These are phyloP conservation scores for Tagetes patula DNA, from an alignment of 129 eudicot species.

Conservation along the genomic window DNA sequence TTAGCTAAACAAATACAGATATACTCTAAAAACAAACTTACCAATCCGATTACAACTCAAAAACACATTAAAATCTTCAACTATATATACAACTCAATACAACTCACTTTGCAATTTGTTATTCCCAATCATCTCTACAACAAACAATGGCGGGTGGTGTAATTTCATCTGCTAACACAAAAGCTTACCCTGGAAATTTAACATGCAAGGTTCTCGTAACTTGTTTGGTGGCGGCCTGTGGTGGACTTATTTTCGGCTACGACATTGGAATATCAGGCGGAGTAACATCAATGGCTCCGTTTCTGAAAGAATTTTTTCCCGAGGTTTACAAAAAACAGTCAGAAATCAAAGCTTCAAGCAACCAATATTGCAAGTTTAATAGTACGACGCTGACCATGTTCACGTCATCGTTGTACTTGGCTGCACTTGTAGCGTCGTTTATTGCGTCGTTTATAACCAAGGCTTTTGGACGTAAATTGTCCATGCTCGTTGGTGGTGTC, in stretches of 20 bases:
- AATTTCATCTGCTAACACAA: slow-evolving; percentile 4
- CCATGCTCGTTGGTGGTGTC: slow-evolving; percentile 54
- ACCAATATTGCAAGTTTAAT: slow-evolving; percentile 60
- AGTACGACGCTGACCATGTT: slow-evolving; percentile 42
- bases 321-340: slow-evolving; percentile 34
- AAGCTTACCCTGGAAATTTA: slow-evolving; percentile 49
- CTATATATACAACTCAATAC: background rate
- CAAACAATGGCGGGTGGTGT: slow-evolving; percentile 34
- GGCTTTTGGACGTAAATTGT: slow-evolving; percentile 33
- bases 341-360: slow-evolving; percentile 22
- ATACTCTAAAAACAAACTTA: background rate
- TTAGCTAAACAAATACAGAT: background rate
- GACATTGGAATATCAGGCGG: slow-evolving; percentile 64
- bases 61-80: background rate
- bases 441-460: slow-evolving; percentile 38
- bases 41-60: background rate
- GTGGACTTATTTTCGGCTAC: slow-evolving; percentile 57
- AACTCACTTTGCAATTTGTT: background rate
- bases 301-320: slow-evolving; percentile 43
- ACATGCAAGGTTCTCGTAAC: slow-evolving; percentile 39
- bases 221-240: slow-evolving; percentile 48
- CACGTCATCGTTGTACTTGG: slow-evolving; percentile 61
- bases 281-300: slow-evolving; percentile 45
- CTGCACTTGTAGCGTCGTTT: slow-evolving; percentile 40
- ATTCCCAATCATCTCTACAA: background rate